Conservation (phyloP, 345 rosid species). For the Carallia brachiata region DNA sequence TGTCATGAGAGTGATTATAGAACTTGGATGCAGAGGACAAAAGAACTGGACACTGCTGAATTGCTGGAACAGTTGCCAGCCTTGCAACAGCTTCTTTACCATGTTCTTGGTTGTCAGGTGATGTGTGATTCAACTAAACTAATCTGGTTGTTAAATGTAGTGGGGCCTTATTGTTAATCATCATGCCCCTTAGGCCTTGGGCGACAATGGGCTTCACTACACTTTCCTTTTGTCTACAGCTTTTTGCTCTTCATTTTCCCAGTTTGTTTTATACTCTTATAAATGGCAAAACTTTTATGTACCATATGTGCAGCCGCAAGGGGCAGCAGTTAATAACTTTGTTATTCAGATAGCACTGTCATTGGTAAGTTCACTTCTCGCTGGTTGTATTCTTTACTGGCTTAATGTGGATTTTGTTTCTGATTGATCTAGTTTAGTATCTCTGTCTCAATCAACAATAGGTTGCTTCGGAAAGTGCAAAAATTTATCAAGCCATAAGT, state of each 20-base stretch:
- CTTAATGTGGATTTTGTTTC: conserved; percentile 9
- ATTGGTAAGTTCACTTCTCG: conserved; percentile 51
- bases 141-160: conserved; percentile 2
- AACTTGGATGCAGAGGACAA: conserved; percentile 59
- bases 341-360: conserved; percentile 85
- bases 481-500: conserved; percentile 80
- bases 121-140: conserved; percentile 6
- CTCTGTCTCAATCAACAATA: conserved; percentile 27
- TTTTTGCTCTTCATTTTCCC: background rate
- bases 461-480: conserved; percentile 91
- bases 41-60: conserved; percentile 85
- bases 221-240: background rate
- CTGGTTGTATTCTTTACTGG: background rate
- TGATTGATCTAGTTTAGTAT: background rate
- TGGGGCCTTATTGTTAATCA: background rate
- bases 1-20: background rate
- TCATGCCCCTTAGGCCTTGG: no score
- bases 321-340: conserved; percentile 79
- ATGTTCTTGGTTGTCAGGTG: conserved; percentile 92
- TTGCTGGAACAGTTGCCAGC: conserved; percentile 90
- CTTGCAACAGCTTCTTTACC: conserved; percentile 88
- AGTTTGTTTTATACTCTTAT: background rate
- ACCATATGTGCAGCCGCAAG: conserved; percentile 71
- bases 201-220: background rate
- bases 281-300: conserved; percentile 16